Percentiles rank a stretch among this genome's conserved stretches.
These are phyloP conservation scores for Trichoderma atrobrunneum DNA, from an alignment of 2,329 filamentous ascomycete species.

Conservation along the genomic window DNA sequence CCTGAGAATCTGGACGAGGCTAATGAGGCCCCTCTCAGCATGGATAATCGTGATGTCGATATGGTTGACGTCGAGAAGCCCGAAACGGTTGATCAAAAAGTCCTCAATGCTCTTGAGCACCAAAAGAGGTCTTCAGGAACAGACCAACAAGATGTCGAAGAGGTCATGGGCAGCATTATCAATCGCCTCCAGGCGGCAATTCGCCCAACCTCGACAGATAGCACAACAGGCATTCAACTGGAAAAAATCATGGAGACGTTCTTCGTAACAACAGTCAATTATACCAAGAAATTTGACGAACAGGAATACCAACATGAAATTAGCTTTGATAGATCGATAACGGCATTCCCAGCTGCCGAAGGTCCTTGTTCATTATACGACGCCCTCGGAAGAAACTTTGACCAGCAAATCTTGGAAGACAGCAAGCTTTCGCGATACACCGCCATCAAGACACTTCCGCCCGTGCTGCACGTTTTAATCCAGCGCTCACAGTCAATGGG, in stretches of 20 bases:
- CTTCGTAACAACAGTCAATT: conserved; percentile 60
- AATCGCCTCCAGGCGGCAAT: conserved; percentile 90
- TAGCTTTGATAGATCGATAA: conserved; percentile 60
- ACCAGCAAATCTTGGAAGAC: conserved; percentile 70
- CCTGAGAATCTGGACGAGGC: not conserved
- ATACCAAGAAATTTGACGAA: conserved; percentile 52
- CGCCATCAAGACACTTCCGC: conserved; percentile 73
- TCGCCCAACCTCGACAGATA: conserved; percentile 61
- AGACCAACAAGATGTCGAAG: conserved; percentile 90
- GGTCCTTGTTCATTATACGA: conserved; percentile 68
- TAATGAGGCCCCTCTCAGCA: not conserved
- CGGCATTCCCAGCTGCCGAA: conserved; percentile 53
- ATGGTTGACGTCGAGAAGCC: conserved; percentile 34
- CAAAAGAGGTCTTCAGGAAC: conserved; percentile 49
- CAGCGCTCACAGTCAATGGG: conserved; percentile 75
- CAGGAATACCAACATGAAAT: conserved; percentile 43
- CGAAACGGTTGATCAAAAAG: conserved; percentile 45
- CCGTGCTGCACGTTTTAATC: conserved; percentile 84
- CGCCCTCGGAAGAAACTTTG: conserved; percentile 81
- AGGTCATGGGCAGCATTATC: conserved; percentile 90
- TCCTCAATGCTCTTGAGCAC: conserved; percentile 45
- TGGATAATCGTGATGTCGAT: conserved; percentile 25
- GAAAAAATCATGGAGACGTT: conserved; percentile 75
- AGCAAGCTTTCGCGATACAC: conserved; percentile 62
- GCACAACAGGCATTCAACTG: conserved; percentile 68